Evolutionary conservation across 805 yeast genomes (phyloP).

Genomic region (Starmerella ratchasimensis): DNA sequence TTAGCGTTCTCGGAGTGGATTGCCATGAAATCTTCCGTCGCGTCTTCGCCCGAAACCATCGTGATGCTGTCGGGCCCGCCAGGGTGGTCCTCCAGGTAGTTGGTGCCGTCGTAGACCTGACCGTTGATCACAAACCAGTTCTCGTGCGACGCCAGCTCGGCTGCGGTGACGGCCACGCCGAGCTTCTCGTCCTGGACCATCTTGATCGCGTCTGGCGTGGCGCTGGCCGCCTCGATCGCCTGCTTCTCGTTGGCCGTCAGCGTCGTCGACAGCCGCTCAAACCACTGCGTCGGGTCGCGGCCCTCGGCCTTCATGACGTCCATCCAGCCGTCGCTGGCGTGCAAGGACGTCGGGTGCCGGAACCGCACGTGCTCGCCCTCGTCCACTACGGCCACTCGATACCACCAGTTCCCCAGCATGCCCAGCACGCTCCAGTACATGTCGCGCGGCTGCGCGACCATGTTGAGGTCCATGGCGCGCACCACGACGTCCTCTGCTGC

Average conservation of each 20-base stretch:
- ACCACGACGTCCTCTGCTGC: constrained; percentile 25
- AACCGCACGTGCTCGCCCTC: constrained; percentile 19
- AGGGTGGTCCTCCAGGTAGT: constrained; percentile 28
- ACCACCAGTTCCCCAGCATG: constrained; percentile 31
- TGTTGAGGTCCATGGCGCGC: constrained; percentile 29
- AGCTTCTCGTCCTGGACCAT: constrained; percentile 25
- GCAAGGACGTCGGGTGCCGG: constrained; percentile 19
- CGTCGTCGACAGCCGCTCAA: not conserved
- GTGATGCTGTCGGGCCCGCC: constrained; percentile 38
- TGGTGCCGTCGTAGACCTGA: constrained; percentile 28
- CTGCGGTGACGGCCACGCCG: constrained; percentile 15
- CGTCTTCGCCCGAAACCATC: constrained; percentile 39
- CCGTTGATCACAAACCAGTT: constrained; percentile 27
- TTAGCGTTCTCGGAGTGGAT: constrained; percentile 69
- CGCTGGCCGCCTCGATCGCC: constrained; percentile 16
- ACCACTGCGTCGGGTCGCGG: constrained; percentile 4
- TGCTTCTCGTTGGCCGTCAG: not conserved
- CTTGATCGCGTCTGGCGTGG: too few species aligned
- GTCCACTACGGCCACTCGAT: constrained; percentile 22
- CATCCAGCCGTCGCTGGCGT: constrained; percentile 26
- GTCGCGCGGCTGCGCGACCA: constrained; percentile 28
- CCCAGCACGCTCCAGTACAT: constrained; percentile 31
- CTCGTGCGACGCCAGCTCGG: constrained; percentile 19
- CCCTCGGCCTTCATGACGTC: constrained; percentile 25
- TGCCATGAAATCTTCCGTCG: constrained; percentile 27